Base-by-base conservation (phyloP, 257 asterid species). In the Penstemon davidsonii region DNA sequence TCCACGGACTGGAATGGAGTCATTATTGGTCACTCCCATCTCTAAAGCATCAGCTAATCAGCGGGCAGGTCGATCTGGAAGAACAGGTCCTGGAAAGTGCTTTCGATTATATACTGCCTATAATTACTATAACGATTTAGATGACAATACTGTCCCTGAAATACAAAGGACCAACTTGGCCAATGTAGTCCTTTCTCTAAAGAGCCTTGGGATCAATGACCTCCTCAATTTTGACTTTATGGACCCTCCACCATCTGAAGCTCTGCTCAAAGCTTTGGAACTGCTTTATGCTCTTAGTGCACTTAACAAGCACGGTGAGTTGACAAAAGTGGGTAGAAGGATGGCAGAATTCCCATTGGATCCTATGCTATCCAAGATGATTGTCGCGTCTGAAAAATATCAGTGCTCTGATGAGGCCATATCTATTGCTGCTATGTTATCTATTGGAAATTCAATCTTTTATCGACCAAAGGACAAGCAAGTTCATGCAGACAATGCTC, bases 181-280 rank as follows among this genome's bases (percentile, higher is more conserved):
- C 9, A 83, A 86, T 72, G 97, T 89, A 41, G 98, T 90, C 51
- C 95, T 92, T 59, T 66, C 91, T 51, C 96, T 92, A 58, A 92
- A 92, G 86, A 92, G 98, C 75, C 92, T 92, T 53, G 98, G 98
- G 68, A 92, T 92, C 73, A 80, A 87, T 66, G 96, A 92, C 73
- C 75, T 92, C 57, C 73, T 89, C 65, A 84, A 89, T 80, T 89
- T 92, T 77, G 98, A 92, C 72, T 89, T 92, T 70, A 92, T 92
- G 98, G 98, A 92, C 60, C 96, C 98, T 57, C 98, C 96, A 39
- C 93, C 95, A 62, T 79, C 95, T n/a, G 98, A 92, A 85, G 92
- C 96, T 77, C 73, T 92, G 64, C 62, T 89, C 65, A 92, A 89
- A 83, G 98, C 98, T 33, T 74, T 89, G 83, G 98, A 92, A 78